Evolutionary conservation across 306 rosid species (phyloP).

Genomic region (Pyrus pyrifolia): DNA sequence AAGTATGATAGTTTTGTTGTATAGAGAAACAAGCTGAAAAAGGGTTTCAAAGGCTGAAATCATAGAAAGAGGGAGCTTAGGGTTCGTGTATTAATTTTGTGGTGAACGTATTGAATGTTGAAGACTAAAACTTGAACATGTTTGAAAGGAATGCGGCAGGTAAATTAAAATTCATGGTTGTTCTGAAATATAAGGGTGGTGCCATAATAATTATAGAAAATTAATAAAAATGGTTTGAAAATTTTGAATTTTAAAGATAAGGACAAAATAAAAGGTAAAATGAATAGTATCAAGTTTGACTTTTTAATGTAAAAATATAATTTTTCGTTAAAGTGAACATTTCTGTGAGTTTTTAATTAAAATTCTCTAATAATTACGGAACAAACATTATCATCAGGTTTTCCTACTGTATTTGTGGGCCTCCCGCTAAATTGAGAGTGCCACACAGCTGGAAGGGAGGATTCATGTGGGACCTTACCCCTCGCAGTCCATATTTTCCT

Average conservation of each 20-base stretch:
- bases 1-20: background rate
- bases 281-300: too few relatives aligned
- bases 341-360: too few relatives aligned
- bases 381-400: too few relatives aligned
- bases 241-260: too few relatives aligned
- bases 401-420: too few relatives aligned
- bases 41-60: background rate
- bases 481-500: slow-evolving; percentile 6
- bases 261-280: too few relatives aligned
- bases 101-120: background rate
- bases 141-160: background rate
- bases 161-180: background rate
- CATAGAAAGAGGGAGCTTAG: background rate
- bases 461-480: slow-evolving; percentile 36
- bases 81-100: background rate
- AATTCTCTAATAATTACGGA: too few relatives aligned
- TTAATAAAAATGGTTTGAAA: too few relatives aligned
- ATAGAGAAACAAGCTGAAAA: background rate
- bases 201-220: too few relatives aligned
- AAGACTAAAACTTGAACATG: background rate
- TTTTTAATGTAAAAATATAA: too few relatives aligned
- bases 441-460: slow-evolving; percentile 37
- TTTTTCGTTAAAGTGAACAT: too few relatives aligned
- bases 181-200: background rate
- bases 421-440: background rate